A percentile compares a stretch with the other conserved stretches of the same genome.
phyloP scores from a whole-genome alignment of 2,329 filamentous ascomycete genomes.

The Cryphonectria nitschkei region DNA sequence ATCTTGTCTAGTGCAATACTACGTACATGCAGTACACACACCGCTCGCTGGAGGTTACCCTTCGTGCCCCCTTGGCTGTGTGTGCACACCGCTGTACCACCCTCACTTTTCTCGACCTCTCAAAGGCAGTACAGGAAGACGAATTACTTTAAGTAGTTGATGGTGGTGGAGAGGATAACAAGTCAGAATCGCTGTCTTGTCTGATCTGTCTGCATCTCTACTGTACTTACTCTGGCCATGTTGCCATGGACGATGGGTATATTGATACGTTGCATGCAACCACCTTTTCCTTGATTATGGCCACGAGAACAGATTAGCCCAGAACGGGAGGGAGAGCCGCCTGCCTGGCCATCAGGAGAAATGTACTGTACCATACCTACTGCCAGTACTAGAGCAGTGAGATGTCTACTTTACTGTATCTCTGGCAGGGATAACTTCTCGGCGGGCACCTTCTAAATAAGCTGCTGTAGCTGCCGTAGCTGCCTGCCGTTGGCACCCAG shows the following conservation, averaged over 20 bases:
- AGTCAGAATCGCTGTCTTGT: not conserved
- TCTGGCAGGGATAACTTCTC: not conserved
- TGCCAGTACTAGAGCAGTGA: not conserved
- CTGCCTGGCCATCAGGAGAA: not conserved
- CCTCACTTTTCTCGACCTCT: not conserved
- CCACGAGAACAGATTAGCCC: not conserved
- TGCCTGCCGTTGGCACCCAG: slow-evolving; percentile 1
- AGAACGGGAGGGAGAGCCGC: not conserved
- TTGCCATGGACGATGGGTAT: not conserved
- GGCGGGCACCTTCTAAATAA: not conserved
- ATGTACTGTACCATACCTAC: not conserved
- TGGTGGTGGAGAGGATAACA: not conserved
- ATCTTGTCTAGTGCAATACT: slow-evolving; percentile 2
- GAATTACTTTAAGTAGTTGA: not conserved
- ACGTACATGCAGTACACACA: not conserved
- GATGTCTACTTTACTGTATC: not conserved
- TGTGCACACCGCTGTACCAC: not conserved
- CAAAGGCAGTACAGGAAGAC: not conserved
- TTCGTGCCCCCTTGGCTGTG: not conserved
- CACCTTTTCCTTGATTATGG: not conserved
- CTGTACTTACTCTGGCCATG: not conserved
- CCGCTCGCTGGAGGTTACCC: not conserved
- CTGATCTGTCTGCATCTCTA: not conserved
- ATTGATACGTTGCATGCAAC: not conserved
- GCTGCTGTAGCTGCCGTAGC: not conserved